Evolutionary conservation across 1,284 basidiomycete species (phyloP).

Genomic region (Ustilago curta): DNA sequence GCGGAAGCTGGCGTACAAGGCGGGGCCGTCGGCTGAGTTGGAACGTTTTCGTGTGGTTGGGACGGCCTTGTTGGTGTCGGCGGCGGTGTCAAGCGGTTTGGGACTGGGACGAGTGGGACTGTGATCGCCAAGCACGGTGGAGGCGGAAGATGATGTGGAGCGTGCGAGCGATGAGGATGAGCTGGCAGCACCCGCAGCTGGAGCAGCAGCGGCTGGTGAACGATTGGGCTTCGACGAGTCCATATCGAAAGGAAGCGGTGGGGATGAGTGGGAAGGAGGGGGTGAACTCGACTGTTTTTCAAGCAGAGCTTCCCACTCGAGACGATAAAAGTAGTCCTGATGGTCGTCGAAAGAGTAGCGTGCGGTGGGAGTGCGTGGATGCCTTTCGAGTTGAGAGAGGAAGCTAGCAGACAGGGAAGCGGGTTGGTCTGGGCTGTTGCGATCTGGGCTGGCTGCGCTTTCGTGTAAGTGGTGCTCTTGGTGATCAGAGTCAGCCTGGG

Average conservation of each 20-base stretch:
- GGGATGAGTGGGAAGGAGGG: slow-evolving; percentile 1
- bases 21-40: slow-evolving; percentile 34
- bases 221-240: background rate
- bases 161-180: slow-evolving; percentile 10
- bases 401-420: slow-evolving; percentile 35
- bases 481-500: slow-evolving; percentile 11
- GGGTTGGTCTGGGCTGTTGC: slow-evolving; percentile 2
- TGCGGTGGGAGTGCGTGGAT: slow-evolving; percentile 25
- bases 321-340: slow-evolving; percentile 42
- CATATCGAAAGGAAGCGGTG: slow-evolving; percentile 11
- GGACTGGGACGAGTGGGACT: slow-evolving; percentile 14
- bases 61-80: background rate
- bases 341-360: slow-evolving; percentile 52
- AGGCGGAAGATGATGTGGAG: slow-evolving; percentile 15
- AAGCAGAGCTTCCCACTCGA: slow-evolving; percentile 43
- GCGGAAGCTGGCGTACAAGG: slow-evolving; percentile 15
- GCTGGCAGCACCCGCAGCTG: background rate
- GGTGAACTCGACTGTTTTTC: slow-evolving; percentile 8
- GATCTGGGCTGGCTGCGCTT: background rate
- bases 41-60: slow-evolving; percentile 19
- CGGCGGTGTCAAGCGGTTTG: background rate
- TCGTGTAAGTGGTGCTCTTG: background rate
- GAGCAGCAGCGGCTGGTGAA: background rate
- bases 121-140: slow-evolving; percentile 11
- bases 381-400: slow-evolving; percentile 23